A percentile compares a stretch with the other conserved stretches of the same genome.
Evolutionary conservation across 1,139 yeast species (phyloP).

Genomic region (Geotrichum siamense): DNA sequence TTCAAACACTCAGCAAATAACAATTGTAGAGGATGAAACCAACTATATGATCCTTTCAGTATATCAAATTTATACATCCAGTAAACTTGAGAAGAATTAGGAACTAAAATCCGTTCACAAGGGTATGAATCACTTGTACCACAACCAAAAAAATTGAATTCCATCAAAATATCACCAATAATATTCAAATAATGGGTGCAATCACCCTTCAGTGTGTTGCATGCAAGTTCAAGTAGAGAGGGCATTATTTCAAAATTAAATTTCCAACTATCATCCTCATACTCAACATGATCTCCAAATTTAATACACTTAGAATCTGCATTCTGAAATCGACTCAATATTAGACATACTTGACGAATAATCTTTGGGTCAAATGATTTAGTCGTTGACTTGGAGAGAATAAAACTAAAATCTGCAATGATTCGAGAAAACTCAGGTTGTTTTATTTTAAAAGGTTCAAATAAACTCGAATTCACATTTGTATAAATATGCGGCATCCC

Average conservation of each 20-base stretch:
- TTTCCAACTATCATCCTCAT: conserved; percentile 80
- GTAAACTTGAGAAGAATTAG: neutral
- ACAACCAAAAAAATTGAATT: neutral
- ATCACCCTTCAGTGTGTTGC: neutral
- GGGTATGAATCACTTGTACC: neutral
- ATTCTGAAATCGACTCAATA: conserved; percentile 69
- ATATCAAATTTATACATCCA: neutral
- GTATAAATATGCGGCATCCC: neutral
- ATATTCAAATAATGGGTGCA: neutral
- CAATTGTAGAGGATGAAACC: conserved; percentile 4
- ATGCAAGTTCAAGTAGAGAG: conserved; percentile 33
- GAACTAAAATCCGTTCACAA: neutral
- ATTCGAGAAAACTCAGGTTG: no score
- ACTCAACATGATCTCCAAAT: conserved; percentile 74
- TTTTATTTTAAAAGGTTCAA: neutral
- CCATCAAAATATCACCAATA: neutral
- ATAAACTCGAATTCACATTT: neutral
- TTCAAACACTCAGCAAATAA: neutral
- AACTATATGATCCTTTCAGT: neutral
- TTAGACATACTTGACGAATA: conserved; percentile 49
- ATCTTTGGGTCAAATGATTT: conserved; percentile 16
- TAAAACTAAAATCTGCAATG: neutral
- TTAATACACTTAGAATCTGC: conserved; percentile 69
- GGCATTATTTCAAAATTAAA: conserved; percentile 69
- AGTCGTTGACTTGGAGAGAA: neutral